Percentiles rank a stretch among this genome's conserved stretches.
Evolutionary conservation across 192 early-diverging fungal species (phyloP).

Genomic region (Coemansia sp.): DNA sequence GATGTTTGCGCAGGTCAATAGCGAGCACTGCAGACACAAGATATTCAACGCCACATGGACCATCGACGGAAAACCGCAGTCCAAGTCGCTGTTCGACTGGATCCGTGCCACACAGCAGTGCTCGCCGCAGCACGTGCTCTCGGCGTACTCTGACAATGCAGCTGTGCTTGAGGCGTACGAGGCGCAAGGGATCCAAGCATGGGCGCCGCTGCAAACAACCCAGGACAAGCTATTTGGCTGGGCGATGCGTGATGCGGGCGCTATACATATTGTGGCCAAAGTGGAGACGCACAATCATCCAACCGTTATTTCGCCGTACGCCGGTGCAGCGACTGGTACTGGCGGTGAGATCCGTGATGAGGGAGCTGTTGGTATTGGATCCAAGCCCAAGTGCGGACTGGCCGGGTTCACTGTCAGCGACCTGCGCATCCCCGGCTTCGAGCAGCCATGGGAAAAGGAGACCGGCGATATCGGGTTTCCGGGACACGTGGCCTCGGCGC

Average conservation of each 20-base stretch:
- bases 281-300: constrained; percentile 99
- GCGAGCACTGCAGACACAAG: constrained; percentile 99
- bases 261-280: constrained; percentile 89
- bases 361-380: constrained; percentile 95
- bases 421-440: constrained; percentile 84
- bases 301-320: constrained; percentile 96
- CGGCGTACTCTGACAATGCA: constrained; percentile 98
- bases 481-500: constrained; percentile 83
- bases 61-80: constrained; percentile 81
- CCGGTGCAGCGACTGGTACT: constrained; percentile 96
- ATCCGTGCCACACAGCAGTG: constrained; percentile 90
- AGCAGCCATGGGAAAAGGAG: constrained; percentile 89
- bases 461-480: constrained; percentile 76
- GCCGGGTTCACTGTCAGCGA: constrained; percentile 96
- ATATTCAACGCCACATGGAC: constrained; percentile 99
- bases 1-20: constrained; percentile 99
- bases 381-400: constrained; percentile 93
- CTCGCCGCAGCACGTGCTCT: constrained; percentile 80
- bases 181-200: constrained; percentile 38
- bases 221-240: constrained; percentile 12
- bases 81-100: constrained; percentile 91
- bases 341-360: constrained; percentile 99
- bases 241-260: constrained; percentile 26
- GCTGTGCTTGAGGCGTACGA: constrained; percentile 74
- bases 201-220: constrained; percentile 19